Conservation (phyloP, 352 stramenopile species). For the Pythium grandisporangium region DNA sequence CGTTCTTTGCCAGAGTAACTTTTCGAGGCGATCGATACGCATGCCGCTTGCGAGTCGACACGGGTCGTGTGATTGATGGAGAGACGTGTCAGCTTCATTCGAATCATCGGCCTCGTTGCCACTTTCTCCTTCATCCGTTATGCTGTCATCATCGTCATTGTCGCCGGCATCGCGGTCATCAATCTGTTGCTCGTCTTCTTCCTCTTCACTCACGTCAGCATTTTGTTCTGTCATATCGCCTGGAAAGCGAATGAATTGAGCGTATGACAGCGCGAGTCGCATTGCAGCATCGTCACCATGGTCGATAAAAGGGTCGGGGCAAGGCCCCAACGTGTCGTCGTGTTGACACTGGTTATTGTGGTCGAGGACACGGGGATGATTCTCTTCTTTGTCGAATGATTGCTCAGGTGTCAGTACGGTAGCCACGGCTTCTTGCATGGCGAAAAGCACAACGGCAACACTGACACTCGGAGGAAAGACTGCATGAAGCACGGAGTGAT, state of each 20-base stretch:
- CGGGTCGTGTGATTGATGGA: too few species aligned
- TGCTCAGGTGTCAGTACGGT: neutral
- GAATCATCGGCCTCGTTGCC: too few species aligned
- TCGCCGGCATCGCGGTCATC: neutral
- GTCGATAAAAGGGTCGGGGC: neutral
- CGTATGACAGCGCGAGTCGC: neutral
- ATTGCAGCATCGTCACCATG: neutral
- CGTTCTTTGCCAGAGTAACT: constrained; percentile 35
- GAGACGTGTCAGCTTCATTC: too few species aligned
- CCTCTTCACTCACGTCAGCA: neutral
- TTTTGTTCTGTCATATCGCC: neutral
- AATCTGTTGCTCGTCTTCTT: too few species aligned
- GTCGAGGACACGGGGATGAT: neutral
- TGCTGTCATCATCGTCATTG: neutral
- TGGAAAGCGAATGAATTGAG: neutral
- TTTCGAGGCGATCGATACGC: constrained; percentile 41
- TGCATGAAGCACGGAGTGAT: constrained; percentile 19
- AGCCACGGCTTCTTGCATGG: constrained; percentile 34
- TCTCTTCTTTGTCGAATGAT: neutral
- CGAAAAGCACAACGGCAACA: constrained; percentile 42
- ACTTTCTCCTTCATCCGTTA: too few species aligned
- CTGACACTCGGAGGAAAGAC: constrained; percentile 39
- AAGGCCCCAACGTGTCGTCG: too few species aligned
- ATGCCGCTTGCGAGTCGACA: too few species aligned
- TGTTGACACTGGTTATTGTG: neutral